Base-by-base conservation (phyloP, 2,329 filamentous ascomycete genomes). In the Drechslerella dactyloides region DNA sequence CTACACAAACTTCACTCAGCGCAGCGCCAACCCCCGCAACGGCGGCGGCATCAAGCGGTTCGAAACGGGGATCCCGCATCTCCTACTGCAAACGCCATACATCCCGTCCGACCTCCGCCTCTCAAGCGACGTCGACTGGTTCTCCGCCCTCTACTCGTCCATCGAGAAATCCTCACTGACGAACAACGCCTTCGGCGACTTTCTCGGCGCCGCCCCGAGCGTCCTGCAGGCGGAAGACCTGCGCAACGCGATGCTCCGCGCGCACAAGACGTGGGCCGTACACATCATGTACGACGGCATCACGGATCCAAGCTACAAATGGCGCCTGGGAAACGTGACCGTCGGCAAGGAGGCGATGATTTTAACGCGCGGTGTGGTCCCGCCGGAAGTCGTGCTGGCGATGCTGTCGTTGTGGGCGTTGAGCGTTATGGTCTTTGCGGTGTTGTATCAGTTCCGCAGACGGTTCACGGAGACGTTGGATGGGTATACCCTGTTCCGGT, bases 211-310 rank as follows among this genome's bases (percentile, higher is more conserved):
- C 13, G 53, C 61, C 19, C 66, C 66, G 27, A 60, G 59, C 21
- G 66, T 70, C 5, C 46, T 70, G 8, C 66, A 70, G 17, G 59
- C 59, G 5, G 50, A 64, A 13, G 66, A 70, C 30, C 48, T 70
- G 5, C 46, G 24, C 27, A 59, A 23, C 5, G 59, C 66, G 6
- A 10, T 70, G 21, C 54, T 70, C n/a, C 23, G 66, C 1, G 66
- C 66, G 51, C 61, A 70, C 27, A 70, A 70, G 21, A 70, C 66
- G 1, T 58, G 56, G 33, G 66, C 66, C 0, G 33, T 64, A 23
- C 66, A 70, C 17, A 70, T 70, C 42, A 70, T 70, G 66, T 70
- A 70, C 50, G 66, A 70, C 51, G 66, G 66, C 4, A 52, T 70
- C 4, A 50, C 53, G 5, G 35, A 64, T 13, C 66, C 66, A 5